A percentile compares a stretch with the other conserved stretches of the same genome.
These are phyloP conservation scores for Trifolium repens DNA, from an alignment of 306 rosid species.

Conservation along the genomic window DNA sequence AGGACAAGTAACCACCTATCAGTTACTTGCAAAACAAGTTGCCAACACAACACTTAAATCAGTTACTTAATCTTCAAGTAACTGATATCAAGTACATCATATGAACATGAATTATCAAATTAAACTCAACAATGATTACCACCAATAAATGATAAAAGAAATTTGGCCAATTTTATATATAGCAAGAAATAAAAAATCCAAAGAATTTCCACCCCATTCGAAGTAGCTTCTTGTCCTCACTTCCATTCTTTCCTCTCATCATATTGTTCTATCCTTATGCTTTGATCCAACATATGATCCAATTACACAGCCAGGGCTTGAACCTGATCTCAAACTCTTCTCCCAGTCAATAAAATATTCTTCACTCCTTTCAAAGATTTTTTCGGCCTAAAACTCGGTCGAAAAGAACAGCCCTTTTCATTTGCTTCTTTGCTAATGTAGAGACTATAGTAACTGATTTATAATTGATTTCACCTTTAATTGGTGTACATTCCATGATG, in stretches of 20 bases:
- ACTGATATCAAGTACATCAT: no score
- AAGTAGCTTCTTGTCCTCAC: conserved; percentile 32
- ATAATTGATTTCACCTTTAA: no score
- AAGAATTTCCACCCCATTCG: conserved; percentile 49
- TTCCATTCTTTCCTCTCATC: conserved; percentile 31
- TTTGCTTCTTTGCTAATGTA: conserved; percentile 35
- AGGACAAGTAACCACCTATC: no score
- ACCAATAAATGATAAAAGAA: no score
- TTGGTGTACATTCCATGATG: no score
- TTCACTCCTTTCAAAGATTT: conserved; percentile 19
- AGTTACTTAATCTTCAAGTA: no score
- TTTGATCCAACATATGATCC: conserved; percentile 36
- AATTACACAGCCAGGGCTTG: conserved; percentile 35
- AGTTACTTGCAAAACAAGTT: no score
- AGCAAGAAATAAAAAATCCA: not conserved
- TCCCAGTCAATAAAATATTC: conserved; percentile 74
- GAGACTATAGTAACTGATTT: no score
- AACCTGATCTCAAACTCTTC: conserved; percentile 50
- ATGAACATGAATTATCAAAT: no score
- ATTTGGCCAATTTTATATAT: no score
- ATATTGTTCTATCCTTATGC: conserved; percentile 12
- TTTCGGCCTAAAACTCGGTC: conserved; percentile 30
- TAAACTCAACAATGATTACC: no score
- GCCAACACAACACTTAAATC: no score
- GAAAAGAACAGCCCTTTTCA: conserved; percentile 28